Percentiles rank a stretch among this genome's conserved stretches.
phyloP scores from a whole-genome alignment of 768 basidiomycete species.

The Lepiota venenata region DNA sequence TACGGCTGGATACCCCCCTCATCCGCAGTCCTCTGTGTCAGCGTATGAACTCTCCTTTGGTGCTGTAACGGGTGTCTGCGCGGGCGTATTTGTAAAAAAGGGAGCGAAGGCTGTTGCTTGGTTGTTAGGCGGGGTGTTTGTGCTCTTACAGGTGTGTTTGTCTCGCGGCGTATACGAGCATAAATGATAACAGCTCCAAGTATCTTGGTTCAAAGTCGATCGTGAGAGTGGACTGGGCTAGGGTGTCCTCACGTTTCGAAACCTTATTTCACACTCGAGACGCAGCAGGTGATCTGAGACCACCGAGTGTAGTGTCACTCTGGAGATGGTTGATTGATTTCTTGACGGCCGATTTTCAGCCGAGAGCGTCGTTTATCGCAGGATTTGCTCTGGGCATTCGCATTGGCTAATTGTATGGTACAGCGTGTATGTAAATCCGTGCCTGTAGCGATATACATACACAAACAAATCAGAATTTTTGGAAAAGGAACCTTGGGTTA shows the following conservation, averaged over 20 bases:
- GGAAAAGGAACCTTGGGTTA: neutral
- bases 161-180: neutral
- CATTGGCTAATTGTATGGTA: slow-evolving; percentile 60
- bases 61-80: slow-evolving; percentile 82
- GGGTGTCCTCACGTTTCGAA: slow-evolving; percentile 65
- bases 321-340: slow-evolving; percentile 76
- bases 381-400: slow-evolving; percentile 81
- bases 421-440: no score
- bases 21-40: slow-evolving; percentile 72
- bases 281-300: slow-evolving; percentile 43
- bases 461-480: slow-evolving; percentile 13
- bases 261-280: slow-evolving; percentile 66
- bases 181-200: slow-evolving; percentile 32
- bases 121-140: slow-evolving; percentile 85
- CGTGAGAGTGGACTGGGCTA: slow-evolving; percentile 80
- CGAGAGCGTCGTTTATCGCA: slow-evolving; percentile 82
- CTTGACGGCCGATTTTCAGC: slow-evolving; percentile 90
- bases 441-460: neutral
- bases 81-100: slow-evolving; percentile 93
- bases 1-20: slow-evolving; percentile 35
- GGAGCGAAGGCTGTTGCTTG: slow-evolving; percentile 85
- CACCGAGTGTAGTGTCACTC: slow-evolving; percentile 62
- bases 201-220: slow-evolving; percentile 75
- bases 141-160: slow-evolving; percentile 76
- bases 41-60: slow-evolving; percentile 85